phyloP scores from a whole-genome alignment of 192 early-diverging fungal species.

The Obelidium mucronatum region DNA sequence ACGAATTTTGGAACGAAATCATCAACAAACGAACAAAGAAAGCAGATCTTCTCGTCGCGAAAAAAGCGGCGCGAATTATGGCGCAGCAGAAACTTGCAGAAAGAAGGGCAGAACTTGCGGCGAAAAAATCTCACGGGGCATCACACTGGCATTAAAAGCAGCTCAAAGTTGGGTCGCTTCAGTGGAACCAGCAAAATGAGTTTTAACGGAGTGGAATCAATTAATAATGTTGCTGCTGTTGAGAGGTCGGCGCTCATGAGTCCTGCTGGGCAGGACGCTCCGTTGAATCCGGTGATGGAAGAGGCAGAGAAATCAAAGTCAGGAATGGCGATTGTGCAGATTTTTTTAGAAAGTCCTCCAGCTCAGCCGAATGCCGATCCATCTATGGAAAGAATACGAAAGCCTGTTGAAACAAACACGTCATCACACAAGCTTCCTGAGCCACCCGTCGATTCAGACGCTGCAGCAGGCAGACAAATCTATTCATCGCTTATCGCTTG shows the following conservation, averaged over 20 bases:
- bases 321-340: neutral
- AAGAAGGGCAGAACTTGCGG: too few species aligned
- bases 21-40: neutral
- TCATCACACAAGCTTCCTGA: too few species aligned
- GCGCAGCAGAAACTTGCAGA: too few species aligned
- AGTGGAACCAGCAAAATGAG: too few species aligned
- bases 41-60: neutral
- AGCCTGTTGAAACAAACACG: too few species aligned
- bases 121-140: too few species aligned
- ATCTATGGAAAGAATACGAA: neutral
- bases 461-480: too few species aligned
- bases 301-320: neutral
- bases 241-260: neutral
- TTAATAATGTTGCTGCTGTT: neutral
- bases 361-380: neutral
- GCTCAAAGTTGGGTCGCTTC: too few species aligned
- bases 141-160: too few species aligned
- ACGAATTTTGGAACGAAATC: constrained; percentile 12
- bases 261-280: neutral
- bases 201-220: neutral
- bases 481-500: too few species aligned
- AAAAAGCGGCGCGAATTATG: neutral
- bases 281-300: neutral
- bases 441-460: too few species aligned
- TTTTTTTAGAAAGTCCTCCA: neutral